A percentile compares a stretch with the other conserved stretches of the same genome.
These are phyloP conservation scores for Xerocomellus chrysenteron DNA, from an alignment of 768 basidiomycete species.

Conservation along the genomic window DNA sequence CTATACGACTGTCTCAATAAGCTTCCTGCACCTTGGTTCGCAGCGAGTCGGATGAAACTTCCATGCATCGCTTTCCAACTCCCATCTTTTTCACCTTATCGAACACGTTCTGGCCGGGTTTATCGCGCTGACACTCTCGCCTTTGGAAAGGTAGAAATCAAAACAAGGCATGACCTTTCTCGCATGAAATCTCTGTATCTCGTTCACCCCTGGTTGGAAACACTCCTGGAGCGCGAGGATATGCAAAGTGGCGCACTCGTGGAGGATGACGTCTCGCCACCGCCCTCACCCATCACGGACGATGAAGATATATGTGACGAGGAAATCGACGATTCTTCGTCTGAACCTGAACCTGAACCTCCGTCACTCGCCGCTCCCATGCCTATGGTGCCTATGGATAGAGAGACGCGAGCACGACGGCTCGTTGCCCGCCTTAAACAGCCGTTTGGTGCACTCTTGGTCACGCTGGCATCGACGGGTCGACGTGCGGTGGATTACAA, in stretches of 20 bases:
- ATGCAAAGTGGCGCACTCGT: neutral
- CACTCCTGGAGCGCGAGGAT: neutral
- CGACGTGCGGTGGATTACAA: neutral
- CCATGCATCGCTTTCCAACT: conserved; percentile 1
- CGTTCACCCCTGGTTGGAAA: conserved; percentile 3
- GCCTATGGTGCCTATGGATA: neutral
- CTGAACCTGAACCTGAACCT: neutral
- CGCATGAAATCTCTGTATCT: neutral
- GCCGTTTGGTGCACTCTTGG: neutral
- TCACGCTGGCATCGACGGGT: neutral
- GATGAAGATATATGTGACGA: neutral
- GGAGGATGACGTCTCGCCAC: neutral
- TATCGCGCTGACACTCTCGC: neutral
- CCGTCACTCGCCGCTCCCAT: too few species aligned
- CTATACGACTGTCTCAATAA: neutral
- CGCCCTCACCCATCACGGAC: neutral
- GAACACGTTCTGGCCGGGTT: neutral
- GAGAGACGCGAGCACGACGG: neutral
- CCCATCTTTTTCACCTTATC: neutral
- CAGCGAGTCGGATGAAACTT: conserved; percentile 5
- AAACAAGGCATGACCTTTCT: neutral
- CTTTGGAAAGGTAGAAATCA: neutral
- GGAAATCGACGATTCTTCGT: neutral
- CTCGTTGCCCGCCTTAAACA: neutral
- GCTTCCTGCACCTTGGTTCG: neutral